Percentiles rank a stretch among this genome's conserved stretches.
These are phyloP conservation scores for Penicillium lividum DNA, from an alignment of 495 filamentous ascomycete genomes.

Conservation along the genomic window DNA sequence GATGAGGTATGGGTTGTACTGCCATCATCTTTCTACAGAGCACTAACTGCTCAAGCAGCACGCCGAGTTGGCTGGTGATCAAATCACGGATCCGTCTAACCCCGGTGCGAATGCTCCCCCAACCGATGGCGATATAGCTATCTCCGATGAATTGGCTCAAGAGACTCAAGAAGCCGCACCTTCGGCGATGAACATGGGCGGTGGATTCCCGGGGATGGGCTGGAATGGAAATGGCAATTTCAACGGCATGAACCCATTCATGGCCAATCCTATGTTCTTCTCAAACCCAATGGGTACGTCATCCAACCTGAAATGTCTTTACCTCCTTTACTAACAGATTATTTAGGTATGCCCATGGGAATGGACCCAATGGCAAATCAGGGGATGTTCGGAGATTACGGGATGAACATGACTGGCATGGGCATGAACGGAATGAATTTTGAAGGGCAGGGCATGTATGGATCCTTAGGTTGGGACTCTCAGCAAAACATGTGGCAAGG, in stretches of 20 bases:
- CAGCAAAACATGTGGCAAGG: slow-evolving; percentile 73
- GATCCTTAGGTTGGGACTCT: slow-evolving; percentile 57
- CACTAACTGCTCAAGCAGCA: slow-evolving; percentile 3
- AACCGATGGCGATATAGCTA: slow-evolving; percentile 18
- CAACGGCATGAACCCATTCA: slow-evolving; percentile 72
- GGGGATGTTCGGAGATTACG: slow-evolving; percentile 85
- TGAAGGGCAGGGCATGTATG: slow-evolving; percentile 65
- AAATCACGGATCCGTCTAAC: neutral
- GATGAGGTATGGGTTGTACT: slow-evolving; percentile 14
- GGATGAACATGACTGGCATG: slow-evolving; percentile 93
- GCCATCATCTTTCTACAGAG: neutral
- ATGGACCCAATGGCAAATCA: slow-evolving; percentile 90
- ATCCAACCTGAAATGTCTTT: neutral
- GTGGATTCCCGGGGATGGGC: slow-evolving; percentile 63
- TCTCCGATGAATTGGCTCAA: slow-evolving; percentile 26
- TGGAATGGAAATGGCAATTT: slow-evolving; percentile 64
- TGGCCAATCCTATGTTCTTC: slow-evolving; percentile 75
- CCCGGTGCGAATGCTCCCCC: slow-evolving; percentile 12
- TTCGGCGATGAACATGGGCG: slow-evolving; percentile 34
- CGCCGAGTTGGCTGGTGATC: slow-evolving; percentile 5
- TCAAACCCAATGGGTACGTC: slow-evolving; percentile 76
- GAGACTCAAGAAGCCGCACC: slow-evolving; percentile 19
- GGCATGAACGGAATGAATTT: slow-evolving; percentile 83
- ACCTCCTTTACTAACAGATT: slow-evolving; percentile 15
- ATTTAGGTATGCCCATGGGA: slow-evolving; percentile 73